These are phyloP conservation scores for Triticum monococcum DNA, from an alignment of 176 grass and related monocot genomes.

Conservation along the genomic window DNA sequence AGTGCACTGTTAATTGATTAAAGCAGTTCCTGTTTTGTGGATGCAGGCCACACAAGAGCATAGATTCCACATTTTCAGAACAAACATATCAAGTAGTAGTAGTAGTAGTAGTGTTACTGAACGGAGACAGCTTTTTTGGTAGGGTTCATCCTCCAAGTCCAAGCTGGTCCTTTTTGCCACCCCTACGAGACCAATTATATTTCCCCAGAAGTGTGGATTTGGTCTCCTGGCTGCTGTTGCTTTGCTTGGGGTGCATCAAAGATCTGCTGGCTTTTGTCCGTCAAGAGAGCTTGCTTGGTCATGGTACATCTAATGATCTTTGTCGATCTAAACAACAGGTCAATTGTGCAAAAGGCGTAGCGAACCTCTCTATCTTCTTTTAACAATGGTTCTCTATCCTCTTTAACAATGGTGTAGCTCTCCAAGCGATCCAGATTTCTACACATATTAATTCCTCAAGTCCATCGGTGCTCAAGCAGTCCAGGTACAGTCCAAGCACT, in stretches of 20 bases:
- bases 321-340: slow-evolving; percentile 24
- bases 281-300: slow-evolving; percentile 33
- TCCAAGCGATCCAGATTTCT: slow-evolving; percentile 22
- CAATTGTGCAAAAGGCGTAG: slow-evolving; percentile 34
- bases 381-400: slow-evolving; percentile 1
- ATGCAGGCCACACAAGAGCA: slow-evolving; percentile 21
- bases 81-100: background rate
- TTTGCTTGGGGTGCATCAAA: slow-evolving; percentile 26
- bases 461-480: background rate
- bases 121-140: background rate
- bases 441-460: slow-evolving; percentile 14
- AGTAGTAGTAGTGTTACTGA: background rate
- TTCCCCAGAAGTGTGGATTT: slow-evolving; percentile 42
- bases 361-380: slow-evolving; percentile 9
- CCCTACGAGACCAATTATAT: slow-evolving; percentile 7
- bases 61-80: background rate
- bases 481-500: slow-evolving; percentile 27
- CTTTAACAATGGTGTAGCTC: slow-evolving; percentile 32
- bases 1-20: slow-evolving; percentile 1
- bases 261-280: slow-evolving; percentile 44
- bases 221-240: slow-evolving; percentile 21
- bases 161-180: background rate
- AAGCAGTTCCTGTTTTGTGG: slow-evolving; percentile 16
- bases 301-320: slow-evolving; percentile 19
- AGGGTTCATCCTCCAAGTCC: slow-evolving; percentile 20